These are phyloP conservation scores for Nannochloropsis gaditana DNA, from an alignment of 108 stramenopile genomes.

Conservation along the genomic window DNA sequence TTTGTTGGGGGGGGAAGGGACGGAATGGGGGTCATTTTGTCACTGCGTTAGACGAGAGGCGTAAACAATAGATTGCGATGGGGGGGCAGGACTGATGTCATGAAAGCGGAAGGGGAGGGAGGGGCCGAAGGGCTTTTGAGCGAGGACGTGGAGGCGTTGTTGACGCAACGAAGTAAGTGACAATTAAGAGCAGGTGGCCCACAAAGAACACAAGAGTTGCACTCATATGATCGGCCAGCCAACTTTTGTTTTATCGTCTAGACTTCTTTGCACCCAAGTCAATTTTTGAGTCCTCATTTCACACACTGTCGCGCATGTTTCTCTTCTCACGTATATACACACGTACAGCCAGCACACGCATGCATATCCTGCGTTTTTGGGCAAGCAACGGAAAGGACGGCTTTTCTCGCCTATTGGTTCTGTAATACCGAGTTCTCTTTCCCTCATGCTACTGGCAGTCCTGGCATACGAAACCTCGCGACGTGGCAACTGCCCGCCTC, in stretches of 20 bases:
- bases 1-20: not conserved
- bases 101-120: not conserved
- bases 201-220: too few relatives aligned
- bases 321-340: too few relatives aligned
- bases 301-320: too few relatives aligned
- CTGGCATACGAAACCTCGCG: not conserved
- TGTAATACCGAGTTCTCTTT: not conserved
- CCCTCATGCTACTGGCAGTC: constrained; percentile 14
- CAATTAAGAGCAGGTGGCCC: too few relatives aligned
- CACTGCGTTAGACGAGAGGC: not conserved
- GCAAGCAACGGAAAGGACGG: not conserved
- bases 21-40: not conserved
- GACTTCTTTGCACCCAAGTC: too few relatives aligned
- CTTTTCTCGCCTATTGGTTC: not conserved
- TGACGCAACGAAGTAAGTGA: too few relatives aligned
- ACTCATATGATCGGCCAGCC: too few relatives aligned
- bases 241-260: too few relatives aligned
- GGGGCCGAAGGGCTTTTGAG: too few relatives aligned
- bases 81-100: not conserved
- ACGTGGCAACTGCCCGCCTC: not conserved
- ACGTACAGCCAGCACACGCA: too few relatives aligned
- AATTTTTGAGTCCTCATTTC: too few relatives aligned
- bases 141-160: too few relatives aligned
- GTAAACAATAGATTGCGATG: not conserved
- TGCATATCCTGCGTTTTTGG: not conserved